phyloP scores from a whole-genome alignment of 352 stramenopile species.

The Phytophthora boehmeriae region DNA sequence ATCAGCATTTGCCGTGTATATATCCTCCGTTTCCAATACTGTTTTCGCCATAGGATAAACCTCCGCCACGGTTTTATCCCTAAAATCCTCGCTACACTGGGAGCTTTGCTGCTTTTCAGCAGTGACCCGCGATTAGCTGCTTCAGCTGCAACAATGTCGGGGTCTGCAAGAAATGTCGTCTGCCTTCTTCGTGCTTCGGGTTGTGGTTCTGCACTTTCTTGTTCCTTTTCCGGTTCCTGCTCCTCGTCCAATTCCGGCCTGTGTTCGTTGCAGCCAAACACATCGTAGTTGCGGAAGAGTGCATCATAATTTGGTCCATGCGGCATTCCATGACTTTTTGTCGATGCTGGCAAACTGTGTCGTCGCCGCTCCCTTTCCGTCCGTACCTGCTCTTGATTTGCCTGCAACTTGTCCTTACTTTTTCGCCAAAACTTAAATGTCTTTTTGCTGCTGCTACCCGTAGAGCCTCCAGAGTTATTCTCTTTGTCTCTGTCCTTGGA shows the following conservation, averaged over 20 bases:
- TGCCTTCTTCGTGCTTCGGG: constrained; percentile 24
- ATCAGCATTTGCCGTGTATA: constrained; percentile 10
- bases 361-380: constrained; percentile 9
- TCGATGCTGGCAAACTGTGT: constrained; percentile 14
- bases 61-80: constrained; percentile 19
- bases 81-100: constrained; percentile 1
- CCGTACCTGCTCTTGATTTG: constrained; percentile 1
- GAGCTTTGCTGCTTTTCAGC: not conserved
- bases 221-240: constrained; percentile 27
- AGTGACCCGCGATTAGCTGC: constrained; percentile 16
- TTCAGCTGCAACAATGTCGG: constrained; percentile 27
- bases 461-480: constrained; percentile 20
- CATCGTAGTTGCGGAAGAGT: constrained; percentile 40
- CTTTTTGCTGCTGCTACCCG: constrained; percentile 7
- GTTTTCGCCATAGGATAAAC: constrained; percentile 33
- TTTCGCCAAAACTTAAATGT: constrained; percentile 35
- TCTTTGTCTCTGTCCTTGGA: constrained; percentile 23
- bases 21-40: constrained; percentile 24
- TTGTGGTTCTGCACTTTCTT: constrained; percentile 15
- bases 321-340: constrained; percentile 5
- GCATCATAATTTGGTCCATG: constrained; percentile 51
- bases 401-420: constrained; percentile 7
- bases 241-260: constrained; percentile 8
- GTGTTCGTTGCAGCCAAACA: constrained; percentile 18
- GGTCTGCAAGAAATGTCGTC: constrained; percentile 27